Base-by-base conservation (phyloP, 345 rosid species). In the Toxicodendron radicans region DNA sequence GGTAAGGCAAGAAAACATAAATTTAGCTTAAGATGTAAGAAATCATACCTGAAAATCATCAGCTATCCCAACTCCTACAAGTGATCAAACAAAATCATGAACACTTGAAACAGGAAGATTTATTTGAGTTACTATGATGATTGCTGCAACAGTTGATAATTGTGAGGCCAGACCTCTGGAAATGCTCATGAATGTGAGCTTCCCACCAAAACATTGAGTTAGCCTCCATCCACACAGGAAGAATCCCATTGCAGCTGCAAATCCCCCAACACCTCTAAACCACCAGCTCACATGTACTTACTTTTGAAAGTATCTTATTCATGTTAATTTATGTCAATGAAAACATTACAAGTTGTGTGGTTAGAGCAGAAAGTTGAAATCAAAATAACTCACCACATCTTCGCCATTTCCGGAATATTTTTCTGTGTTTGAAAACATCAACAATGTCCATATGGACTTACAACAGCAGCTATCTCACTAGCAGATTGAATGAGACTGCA, bases 401-500 rank as follows among this genome's bases (percentile, higher is more conserved):
- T 76, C 69, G 14, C 56, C 58, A 57, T 79, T 70, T 59, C 76
- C 54, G 0, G 70, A 61, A 52, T 79, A 77, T 68, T 75, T 77
- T n/a, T 61, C 81, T 75, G n/a, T 79, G 68, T 21, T 80, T 48
- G 53, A 66, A 83, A 49, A 83, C 75, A 51, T 83, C 82, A 58
- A 75, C 67, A 5, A 73, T 62, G 9, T 62, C 62, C 82, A n/a
- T 62, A 78, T 66, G 84, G 86, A 41, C 77, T 75, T 30, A 45
- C 65, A 66, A 75, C 14, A 8, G 78, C 81, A 49, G 82, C 80
- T 53, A 78, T 61, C 65, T 79, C 86, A 11, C 13, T 64, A 21
- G 71, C 66, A 13, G 81, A 83, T 73, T 83, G 86, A 67, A 83
- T 73, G 35, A 80, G 71, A 66, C 84, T 78, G 82, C 76, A 68